phyloP scores from a whole-genome alignment of 2,329 filamentous ascomycete species.

The Aquanectria penicillioides region DNA sequence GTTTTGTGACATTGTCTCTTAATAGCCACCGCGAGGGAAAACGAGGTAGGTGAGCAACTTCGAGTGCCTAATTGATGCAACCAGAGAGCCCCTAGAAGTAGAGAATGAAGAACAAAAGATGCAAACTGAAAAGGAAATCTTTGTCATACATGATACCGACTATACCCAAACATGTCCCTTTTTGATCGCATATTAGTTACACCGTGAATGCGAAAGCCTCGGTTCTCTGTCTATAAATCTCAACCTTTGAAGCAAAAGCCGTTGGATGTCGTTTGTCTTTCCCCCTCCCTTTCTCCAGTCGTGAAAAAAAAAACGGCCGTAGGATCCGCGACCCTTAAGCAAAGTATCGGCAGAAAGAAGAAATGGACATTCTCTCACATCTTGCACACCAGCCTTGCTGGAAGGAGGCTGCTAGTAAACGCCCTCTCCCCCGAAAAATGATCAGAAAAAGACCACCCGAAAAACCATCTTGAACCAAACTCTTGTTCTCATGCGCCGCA shows the following conservation, averaged over 20 bases:
- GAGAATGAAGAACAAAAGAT: conserved; percentile 33
- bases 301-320: conserved; percentile 37
- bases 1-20: conserved; percentile 17
- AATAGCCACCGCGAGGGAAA: conserved; percentile 7
- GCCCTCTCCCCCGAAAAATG: conserved; percentile 33
- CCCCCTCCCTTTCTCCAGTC: conserved; percentile 31
- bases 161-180: conserved; percentile 47
- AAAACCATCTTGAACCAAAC: conserved; percentile 18
- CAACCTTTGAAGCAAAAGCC: conserved; percentile 45
- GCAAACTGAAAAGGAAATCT: conserved; percentile 41
- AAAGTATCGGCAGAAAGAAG: conserved; percentile 34
- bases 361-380: conserved; percentile 33
- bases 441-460: conserved; percentile 27
- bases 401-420: conserved; percentile 30
- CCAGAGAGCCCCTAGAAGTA: conserved; percentile 32
- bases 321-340: conserved; percentile 37
- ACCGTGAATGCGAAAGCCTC: conserved; percentile 44
- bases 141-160: conserved; percentile 47
- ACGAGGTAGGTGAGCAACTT: conserved; percentile 33
- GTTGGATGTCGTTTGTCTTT: conserved; percentile 41
- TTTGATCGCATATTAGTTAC: conserved; percentile 51
- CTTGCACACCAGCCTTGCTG: conserved; percentile 22
- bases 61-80: conserved; percentile 29
- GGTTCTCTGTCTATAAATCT: conserved; percentile 47
- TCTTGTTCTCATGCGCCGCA: conserved; percentile 23